Percentiles rank a stretch among this genome's conserved stretches.
These are phyloP conservation scores for Neurospora intermedia DNA, from an alignment of 495 filamentous ascomycete genomes.

Conservation along the genomic window DNA sequence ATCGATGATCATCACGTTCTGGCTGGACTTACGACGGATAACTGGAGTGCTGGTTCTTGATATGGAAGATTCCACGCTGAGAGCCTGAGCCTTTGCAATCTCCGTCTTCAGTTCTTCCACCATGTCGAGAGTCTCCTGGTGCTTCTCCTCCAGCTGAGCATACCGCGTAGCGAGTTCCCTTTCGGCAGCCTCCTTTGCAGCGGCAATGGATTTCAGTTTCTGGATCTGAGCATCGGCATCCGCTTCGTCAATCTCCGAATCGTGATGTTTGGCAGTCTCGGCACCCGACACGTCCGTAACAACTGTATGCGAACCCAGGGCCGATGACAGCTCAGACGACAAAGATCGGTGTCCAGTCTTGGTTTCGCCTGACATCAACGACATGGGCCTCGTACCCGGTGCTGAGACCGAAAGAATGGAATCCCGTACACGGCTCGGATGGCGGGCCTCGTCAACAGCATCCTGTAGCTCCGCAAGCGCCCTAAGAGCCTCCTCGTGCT, in stretches of 20 bases:
- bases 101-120: constrained; percentile 85
- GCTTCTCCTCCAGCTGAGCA: constrained; percentile 65
- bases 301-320: constrained; percentile 68
- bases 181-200: constrained; percentile 68
- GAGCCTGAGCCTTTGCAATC: constrained; percentile 60
- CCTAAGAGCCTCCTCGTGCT: constrained; percentile 83
- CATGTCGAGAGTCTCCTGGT: constrained; percentile 69
- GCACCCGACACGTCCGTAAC: constrained; percentile 47
- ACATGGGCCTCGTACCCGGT: constrained; percentile 56
- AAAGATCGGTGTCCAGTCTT: constrained; percentile 79
- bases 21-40: constrained; percentile 87
- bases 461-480: constrained; percentile 78
- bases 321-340: constrained; percentile 92
- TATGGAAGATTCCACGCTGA: constrained; percentile 44
- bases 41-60: constrained; percentile 54
- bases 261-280: constrained; percentile 31
- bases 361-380: constrained; percentile 84
- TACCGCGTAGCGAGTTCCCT: constrained; percentile 65
- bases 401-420: constrained; percentile 46
- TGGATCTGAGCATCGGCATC: constrained; percentile 54
- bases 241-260: constrained; percentile 15
- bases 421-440: constrained; percentile 42
- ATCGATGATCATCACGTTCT: constrained; percentile 81
- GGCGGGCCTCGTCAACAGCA: constrained; percentile 69
- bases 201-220: constrained; percentile 52